Evolutionary conservation across 2,329 filamentous ascomycete species (phyloP).

Genomic region (Paradendryphiella salina): DNA sequence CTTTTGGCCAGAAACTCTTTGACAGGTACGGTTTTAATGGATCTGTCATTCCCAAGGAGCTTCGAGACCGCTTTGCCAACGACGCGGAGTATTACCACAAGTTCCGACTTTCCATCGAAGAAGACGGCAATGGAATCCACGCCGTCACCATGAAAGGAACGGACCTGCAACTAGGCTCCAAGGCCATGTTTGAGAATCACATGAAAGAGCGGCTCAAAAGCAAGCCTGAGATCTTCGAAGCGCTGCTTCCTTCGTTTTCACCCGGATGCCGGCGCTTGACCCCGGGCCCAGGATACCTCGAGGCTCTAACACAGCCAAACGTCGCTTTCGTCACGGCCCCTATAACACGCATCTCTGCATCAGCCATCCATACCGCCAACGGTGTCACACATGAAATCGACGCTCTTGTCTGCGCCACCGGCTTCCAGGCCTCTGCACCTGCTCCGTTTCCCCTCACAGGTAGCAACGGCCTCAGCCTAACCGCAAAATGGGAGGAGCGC

Average conservation of each 20-base stretch:
- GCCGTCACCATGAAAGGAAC: constrained; percentile 44
- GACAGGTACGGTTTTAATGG: constrained; percentile 43
- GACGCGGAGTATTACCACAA: constrained; percentile 39
- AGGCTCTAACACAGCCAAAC: constrained; percentile 51
- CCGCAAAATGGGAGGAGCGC: constrained; percentile 42
- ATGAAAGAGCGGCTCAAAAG: constrained; percentile 48
- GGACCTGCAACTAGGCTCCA: constrained; percentile 43
- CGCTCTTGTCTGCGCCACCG: constrained; percentile 52
- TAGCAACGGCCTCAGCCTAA: constrained; percentile 33
- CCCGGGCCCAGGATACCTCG: constrained; percentile 57
- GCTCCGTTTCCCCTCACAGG: constrained; percentile 48
- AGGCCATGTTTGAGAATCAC: constrained; percentile 45
- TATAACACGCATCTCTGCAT: constrained; percentile 44
- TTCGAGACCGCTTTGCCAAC: constrained; percentile 29
- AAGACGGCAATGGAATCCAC: constrained; percentile 41
- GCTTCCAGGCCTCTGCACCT: constrained; percentile 47
- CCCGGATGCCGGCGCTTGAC: constrained; percentile 56
- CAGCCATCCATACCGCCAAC: constrained; percentile 49
- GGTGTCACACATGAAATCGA: constrained; percentile 48
- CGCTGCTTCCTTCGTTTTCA: constrained; percentile 49
- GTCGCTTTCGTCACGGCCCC: constrained; percentile 43
- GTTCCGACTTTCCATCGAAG: constrained; percentile 40
- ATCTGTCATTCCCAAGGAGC: constrained; percentile 31
- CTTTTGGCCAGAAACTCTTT: constrained; percentile 37
- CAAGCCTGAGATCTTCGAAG: constrained; percentile 48